Conservation (phyloP, 1,284 basidiomycete genomes). For the Fomes fomentarius region DNA sequence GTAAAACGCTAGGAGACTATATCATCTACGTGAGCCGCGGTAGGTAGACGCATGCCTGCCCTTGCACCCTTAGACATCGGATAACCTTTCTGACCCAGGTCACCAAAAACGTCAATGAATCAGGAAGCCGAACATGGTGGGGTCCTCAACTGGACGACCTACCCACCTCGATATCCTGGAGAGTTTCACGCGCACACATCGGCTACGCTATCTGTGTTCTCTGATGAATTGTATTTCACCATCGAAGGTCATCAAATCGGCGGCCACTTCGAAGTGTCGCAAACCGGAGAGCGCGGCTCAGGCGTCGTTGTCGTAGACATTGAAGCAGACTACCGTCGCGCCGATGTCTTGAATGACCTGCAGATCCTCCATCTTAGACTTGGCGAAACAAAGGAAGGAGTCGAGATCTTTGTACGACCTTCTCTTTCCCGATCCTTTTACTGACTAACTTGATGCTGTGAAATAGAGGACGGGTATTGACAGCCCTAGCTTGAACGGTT, state of each 20-base stretch:
- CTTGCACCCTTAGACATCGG: too few species aligned
- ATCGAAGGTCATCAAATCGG: slow-evolving; percentile 26
- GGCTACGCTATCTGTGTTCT: slow-evolving; percentile 27
- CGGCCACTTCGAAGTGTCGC: slow-evolving; percentile 28
- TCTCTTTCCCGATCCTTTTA: background rate
- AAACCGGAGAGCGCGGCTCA: slow-evolving; percentile 14
- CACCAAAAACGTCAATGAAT: background rate
- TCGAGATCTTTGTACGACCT: background rate
- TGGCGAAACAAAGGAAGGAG: background rate
- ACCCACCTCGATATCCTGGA: background rate
- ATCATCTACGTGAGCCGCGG: too few species aligned
- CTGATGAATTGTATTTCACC: slow-evolving; percentile 30
- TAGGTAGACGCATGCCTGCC: too few species aligned
- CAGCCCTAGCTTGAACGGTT: background rate
- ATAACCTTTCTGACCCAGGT: too few species aligned
- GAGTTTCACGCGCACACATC: slow-evolving; percentile 17
- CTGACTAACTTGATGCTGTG: too few species aligned
- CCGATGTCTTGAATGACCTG: slow-evolving; percentile 21
- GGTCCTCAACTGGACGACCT: background rate
- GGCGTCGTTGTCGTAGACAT: slow-evolving; percentile 27
- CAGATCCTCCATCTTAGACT: slow-evolving; percentile 15
- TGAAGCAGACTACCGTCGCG: slow-evolving; percentile 22
- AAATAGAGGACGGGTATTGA: background rate
- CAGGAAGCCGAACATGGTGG: background rate
- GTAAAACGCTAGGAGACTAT: too few species aligned